Conservation (phyloP, 345 rosid genomes). For the Acer yangbiense region DNA sequence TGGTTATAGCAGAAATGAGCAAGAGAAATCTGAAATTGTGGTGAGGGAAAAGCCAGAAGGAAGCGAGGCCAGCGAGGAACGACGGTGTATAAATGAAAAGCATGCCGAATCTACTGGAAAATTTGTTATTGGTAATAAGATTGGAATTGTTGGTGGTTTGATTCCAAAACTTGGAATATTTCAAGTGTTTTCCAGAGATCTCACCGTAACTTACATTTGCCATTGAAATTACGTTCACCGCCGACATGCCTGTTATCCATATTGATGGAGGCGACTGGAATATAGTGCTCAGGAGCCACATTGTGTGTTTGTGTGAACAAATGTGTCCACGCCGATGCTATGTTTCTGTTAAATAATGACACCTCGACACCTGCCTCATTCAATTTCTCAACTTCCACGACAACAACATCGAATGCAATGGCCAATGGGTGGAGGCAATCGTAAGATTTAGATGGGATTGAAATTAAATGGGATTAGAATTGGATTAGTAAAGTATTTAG, state of each 20-base stretch:
- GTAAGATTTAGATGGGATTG: too few relatives aligned
- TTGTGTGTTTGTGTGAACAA: too few relatives aligned
- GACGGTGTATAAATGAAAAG: constrained; percentile 58
- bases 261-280: constrained; percentile 46
- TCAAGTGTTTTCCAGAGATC: constrained; percentile 43
- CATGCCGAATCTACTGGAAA: constrained; percentile 68
- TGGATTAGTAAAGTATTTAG: too few relatives aligned
- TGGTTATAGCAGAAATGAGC: constrained; percentile 50
- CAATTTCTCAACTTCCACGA: too few relatives aligned
- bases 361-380: too few relatives aligned
- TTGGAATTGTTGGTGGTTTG: not conserved
- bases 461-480: too few relatives aligned
- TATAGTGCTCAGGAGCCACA: constrained; percentile 3
- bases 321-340: too few relatives aligned
- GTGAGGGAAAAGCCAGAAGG: constrained; percentile 49
- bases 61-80: constrained; percentile 48
- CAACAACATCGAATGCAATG: too few relatives aligned
- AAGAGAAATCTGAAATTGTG: constrained; percentile 49
- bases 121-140: not conserved
- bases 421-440: too few relatives aligned
- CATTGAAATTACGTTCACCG: constrained; percentile 25
- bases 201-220: constrained; percentile 49
- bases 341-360: too few relatives aligned
- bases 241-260: constrained; percentile 40
- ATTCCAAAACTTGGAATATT: constrained; percentile 63